Evolutionary conservation across 75 land plant species (phyloP).

Genomic region (Cunninghamia lanceolata): DNA sequence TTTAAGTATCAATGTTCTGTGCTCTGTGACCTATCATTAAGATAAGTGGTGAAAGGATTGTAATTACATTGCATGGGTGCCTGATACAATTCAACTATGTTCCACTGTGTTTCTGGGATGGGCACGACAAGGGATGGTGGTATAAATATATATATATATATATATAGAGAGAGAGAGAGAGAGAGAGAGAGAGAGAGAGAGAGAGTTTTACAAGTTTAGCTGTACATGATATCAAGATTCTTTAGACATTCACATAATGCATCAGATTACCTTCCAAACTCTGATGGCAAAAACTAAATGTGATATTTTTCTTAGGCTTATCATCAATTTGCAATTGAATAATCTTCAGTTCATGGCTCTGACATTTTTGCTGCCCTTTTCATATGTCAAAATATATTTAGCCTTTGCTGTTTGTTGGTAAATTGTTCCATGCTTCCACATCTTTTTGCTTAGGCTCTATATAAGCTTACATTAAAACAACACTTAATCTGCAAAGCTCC

Average conservation of each 20-base stretch:
- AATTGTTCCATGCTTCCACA: background rate
- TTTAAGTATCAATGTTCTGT: no score
- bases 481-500: background rate
- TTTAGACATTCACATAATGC: no score
- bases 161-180: no score
- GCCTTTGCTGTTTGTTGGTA: background rate
- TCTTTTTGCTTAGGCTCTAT: background rate
- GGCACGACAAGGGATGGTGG: no score
- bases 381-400: background rate
- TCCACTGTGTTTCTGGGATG: no score
- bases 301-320: background rate
- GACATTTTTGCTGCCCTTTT: background rate
- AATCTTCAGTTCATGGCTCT: background rate
- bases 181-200: no score
- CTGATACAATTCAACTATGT: no score
- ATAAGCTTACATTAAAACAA: background rate
- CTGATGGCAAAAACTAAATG: background rate
- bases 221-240: no score
- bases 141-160: no score
- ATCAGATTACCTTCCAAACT: background rate
- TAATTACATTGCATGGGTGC: no score
- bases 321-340: background rate
- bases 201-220: no score
- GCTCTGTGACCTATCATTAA: background rate
- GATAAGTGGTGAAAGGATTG: background rate